Conservation (phyloP, 345 rosid species). For the Firmiana major region DNA sequence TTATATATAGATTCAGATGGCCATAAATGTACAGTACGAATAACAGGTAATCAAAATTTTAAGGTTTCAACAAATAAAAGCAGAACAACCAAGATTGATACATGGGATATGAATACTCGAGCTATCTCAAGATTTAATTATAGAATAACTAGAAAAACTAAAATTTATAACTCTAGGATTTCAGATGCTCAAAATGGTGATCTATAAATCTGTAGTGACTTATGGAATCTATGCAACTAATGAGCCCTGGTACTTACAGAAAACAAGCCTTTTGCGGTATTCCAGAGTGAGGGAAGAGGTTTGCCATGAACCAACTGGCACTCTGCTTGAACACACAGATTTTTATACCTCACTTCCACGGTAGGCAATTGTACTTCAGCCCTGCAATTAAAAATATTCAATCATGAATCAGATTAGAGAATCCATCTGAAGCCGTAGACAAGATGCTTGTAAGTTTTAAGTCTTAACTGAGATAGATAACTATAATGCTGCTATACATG, state of each 20-base stretch:
- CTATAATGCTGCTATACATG: background rate
- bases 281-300: conserved; percentile 11
- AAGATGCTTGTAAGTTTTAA: background rate
- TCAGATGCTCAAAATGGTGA: background rate
- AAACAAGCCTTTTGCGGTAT: background rate
- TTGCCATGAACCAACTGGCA: conserved; percentile 6
- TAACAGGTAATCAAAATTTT: too few species aligned
- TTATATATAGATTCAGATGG: background rate
- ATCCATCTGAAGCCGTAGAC: background rate
- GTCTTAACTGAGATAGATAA: background rate
- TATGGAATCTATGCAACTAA: background rate
- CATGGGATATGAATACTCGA: background rate
- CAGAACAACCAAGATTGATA: background rate
- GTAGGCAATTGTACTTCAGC: background rate
- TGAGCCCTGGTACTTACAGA: background rate
- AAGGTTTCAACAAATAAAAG: background rate
- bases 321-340: background rate
- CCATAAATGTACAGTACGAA: background rate
- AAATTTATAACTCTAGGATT: background rate
- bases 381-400: background rate
- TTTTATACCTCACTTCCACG: conserved; percentile 10
- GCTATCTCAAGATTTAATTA: background rate
- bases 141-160: background rate
- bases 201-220: background rate
- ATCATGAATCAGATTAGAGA: background rate